Evolutionary conservation across 148 eudicot genomes (phyloP), one percentile per base, ranked within the genome.

Genomic region (Bassia scoparia): DNA sequence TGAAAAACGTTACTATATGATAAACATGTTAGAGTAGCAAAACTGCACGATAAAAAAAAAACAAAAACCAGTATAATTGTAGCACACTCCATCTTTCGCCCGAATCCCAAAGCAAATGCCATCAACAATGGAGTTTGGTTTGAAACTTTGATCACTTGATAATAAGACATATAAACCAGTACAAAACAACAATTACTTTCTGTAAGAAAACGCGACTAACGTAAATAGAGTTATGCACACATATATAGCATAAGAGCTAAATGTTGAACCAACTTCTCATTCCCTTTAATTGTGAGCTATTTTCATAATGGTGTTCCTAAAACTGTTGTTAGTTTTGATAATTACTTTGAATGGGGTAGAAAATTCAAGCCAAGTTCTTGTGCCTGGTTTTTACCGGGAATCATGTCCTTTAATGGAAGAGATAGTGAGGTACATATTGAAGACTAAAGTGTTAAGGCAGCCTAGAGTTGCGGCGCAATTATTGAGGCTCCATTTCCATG

Each of bases 401-500:
- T 77, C 83, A 13, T 87, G 90, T 60, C 90, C 94, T 2, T 55
- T 78, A 65, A 63, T 83, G 7, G 86, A 89, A 76, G 76, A 82
- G 37, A 81, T 82, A 12, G 89, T 89, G 74, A 75, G 76, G 73
- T 80, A 80, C 71, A 69, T 78, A 66, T 83, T 89, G 20, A 79
- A 78, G 80, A 81, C 73, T 49, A 83, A 84, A n/a, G 86, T 87
- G 38, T 72, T 83, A 1, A 82, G 67, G 76, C 86, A 87, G 34
- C 89, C 91, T 66, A 69, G 87, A 10, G 80, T 84, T 58, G 95
- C 91, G 30, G 89, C 91, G 29, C 85, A 86, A 6, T 85, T 89
- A 62, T 86, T 89, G 18, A 81, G 91, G 67, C 81, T 90, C 68
- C 96, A 90, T 68, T 88, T 88, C 71, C 90, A 88, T 59, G 92